Conservation (phyloP, 2,329 filamentous ascomycete species). For the Monascus ruber region DNA sequence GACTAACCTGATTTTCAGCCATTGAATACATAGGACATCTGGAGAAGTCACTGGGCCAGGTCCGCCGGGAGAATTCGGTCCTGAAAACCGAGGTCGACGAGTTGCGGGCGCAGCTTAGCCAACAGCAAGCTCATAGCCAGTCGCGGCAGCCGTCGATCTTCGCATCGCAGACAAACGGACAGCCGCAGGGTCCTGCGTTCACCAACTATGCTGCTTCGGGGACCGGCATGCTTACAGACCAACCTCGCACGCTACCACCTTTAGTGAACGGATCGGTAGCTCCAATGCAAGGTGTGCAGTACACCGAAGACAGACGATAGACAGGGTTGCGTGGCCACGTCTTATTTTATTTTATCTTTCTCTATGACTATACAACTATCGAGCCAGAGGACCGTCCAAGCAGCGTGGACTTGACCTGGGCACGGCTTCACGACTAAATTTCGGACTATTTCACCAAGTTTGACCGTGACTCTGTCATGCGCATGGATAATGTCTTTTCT, state of each 20-base stretch:
- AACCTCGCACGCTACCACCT: slow-evolving; percentile 36
- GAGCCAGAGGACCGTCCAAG: no score
- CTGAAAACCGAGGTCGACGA: slow-evolving; percentile 27
- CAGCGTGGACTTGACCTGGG: no score
- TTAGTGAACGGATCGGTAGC: slow-evolving; percentile 34
- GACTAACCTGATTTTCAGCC: slow-evolving; percentile 14
- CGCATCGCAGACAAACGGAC: slow-evolving; percentile 23
- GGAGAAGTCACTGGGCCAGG: slow-evolving; percentile 29
- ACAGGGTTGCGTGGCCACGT: not conserved
- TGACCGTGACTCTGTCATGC: no score
- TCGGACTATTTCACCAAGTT: no score
- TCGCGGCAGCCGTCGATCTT: slow-evolving; percentile 21
- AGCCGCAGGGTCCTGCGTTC: slow-evolving; percentile 19
- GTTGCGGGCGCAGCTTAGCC: slow-evolving; percentile 28
- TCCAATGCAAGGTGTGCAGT: slow-evolving; percentile 41
- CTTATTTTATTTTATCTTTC: no score
- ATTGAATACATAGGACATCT: slow-evolving; percentile 38
- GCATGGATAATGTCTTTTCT: no score
- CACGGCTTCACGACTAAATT: no score
- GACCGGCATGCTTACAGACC: slow-evolving; percentile 24
- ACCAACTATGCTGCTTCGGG: slow-evolving; percentile 15
- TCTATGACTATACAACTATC: no score
- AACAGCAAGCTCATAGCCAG: slow-evolving; percentile 22
- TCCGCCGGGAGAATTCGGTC: slow-evolving; percentile 27
- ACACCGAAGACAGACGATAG: slow-evolving; percentile 36